Percentiles rank a stretch among this genome's conserved stretches.
Evolutionary conservation across 257 asterid species (phyloP).

Genomic region (Plantago ovata): DNA sequence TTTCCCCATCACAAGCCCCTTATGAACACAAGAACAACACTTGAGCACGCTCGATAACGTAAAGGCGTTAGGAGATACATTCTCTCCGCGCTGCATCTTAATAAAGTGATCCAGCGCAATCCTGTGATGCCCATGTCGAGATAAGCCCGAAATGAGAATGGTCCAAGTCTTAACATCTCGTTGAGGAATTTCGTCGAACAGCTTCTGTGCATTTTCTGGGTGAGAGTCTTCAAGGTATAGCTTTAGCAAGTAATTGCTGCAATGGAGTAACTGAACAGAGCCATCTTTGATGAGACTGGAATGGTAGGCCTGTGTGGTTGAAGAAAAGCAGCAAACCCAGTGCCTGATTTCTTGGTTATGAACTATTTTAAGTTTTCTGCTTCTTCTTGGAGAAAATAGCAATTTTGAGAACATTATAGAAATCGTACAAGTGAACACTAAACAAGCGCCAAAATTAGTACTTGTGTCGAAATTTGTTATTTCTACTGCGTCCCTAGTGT

Average conservation of each 20-base stretch:
- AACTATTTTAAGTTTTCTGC: background rate
- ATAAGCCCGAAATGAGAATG: slow-evolving; percentile 52
- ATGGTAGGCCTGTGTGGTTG: slow-evolving; percentile 35
- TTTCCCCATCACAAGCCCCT: slow-evolving; percentile 49
- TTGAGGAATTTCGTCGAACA: slow-evolving; percentile 67
- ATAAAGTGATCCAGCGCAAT: slow-evolving; percentile 45
- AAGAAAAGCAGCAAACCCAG: slow-evolving; percentile 17
- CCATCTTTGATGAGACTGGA: slow-evolving; percentile 46
- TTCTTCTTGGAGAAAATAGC: slow-evolving; percentile 3
- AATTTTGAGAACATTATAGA: too few species aligned
- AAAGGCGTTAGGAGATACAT: slow-evolving; percentile 55
- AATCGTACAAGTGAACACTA: too few species aligned
- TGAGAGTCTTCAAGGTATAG: slow-evolving; percentile 33
- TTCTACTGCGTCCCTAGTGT: too few species aligned
- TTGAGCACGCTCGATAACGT: slow-evolving; percentile 62
- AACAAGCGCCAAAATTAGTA: too few species aligned
- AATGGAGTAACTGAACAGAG: slow-evolving; percentile 22
- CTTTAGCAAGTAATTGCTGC: slow-evolving; percentile 35
- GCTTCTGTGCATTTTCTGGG: slow-evolving; percentile 33
- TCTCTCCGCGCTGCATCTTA: slow-evolving; percentile 47
- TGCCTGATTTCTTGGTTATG: slow-evolving; percentile 1
- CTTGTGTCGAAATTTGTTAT: too few species aligned
- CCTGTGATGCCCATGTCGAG: slow-evolving; percentile 34
- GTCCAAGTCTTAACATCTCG: slow-evolving; percentile 81
- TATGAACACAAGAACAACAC: slow-evolving; percentile 37